These are phyloP conservation scores for Monilinia polystroma DNA, from an alignment of 2,329 filamentous ascomycete genomes.

Conservation along the genomic window DNA sequence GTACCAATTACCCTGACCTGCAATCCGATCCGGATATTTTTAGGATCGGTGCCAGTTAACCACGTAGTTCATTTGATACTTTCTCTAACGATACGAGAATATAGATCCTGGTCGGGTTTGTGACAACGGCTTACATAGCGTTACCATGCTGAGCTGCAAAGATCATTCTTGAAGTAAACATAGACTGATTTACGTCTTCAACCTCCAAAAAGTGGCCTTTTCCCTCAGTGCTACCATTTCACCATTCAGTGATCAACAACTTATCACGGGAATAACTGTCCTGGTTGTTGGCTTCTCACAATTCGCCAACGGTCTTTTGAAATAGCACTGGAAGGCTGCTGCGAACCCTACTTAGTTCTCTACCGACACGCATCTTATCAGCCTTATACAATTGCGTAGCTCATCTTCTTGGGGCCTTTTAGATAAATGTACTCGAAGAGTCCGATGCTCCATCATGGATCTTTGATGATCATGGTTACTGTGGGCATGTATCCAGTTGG, in stretches of 20 bases:
- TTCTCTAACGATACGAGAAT: neutral
- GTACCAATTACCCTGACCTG: neutral
- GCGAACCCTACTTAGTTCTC: neutral
- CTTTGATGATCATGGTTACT: neutral
- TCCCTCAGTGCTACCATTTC: neutral
- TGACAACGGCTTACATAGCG: neutral
- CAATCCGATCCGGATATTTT: neutral
- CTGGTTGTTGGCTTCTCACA: neutral
- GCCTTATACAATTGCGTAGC: neutral
- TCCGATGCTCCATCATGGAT: neutral
- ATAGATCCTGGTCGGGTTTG: neutral
- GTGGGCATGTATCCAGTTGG: neutral
- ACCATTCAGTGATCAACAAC: conserved; percentile 2
- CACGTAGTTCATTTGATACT: neutral
- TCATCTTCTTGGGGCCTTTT: neutral
- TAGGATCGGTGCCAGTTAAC: neutral
- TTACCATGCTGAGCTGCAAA: neutral
- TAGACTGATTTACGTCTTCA: neutral
- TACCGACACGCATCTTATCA: neutral
- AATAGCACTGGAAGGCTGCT: neutral
- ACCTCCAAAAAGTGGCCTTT: neutral
- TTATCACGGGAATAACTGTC: neutral
- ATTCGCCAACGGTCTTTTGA: neutral
- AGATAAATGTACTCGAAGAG: neutral
- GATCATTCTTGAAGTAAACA: neutral